Base-by-base conservation (phyloP, 345 rosid genomes). In the Salix viminalis region DNA sequence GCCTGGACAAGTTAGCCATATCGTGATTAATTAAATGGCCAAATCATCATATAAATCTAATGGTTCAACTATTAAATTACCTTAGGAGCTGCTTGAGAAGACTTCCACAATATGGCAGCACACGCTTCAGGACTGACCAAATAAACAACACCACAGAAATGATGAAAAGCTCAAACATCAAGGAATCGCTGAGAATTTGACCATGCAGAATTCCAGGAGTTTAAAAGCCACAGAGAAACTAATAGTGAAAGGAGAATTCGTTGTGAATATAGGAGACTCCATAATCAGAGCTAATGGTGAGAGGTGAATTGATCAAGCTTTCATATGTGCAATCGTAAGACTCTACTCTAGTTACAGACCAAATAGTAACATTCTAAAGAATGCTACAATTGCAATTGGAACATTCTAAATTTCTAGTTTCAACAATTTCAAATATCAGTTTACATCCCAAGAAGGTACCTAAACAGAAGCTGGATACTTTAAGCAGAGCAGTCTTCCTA, bases 101-200 rank as follows among this genome's bases (percentile, higher is more conserved):
- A 67, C 58, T 83, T 83, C 83, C 82, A 83, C 76, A 79, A 74
- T 52, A 76, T 81, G 12, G 84, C 82, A 46, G 78, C 74, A 56
- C 83, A 77, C 62, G 77, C 77, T 78, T 80, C 82, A 69, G 82
- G 81, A 76, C 85, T 82, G 79, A 12, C 72, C 48, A 56, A 69
- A 74, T 72, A 54, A 77, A 68, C 54, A 69, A 15, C 69, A 48
- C 32, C 79, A 76, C 50, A 75, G 46, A 32, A 64, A 64, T 52
- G 44, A 76, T 39, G n/a, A 16, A 34, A 64, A n/a, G 13, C 70
- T n/a, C 69, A 69, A 41, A 68, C 41, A 54, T 74, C 26, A 65
- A n/a, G 41, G 46, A 74, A 15, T 52, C 39, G 26, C 13, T 46
- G 61, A 70, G 48, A 36, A 30, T 48, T 62, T 52, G 26, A 67